phyloP scores from a whole-genome alignment of 2,329 filamentous ascomycete species.

The Aureobasidium zeae region DNA sequence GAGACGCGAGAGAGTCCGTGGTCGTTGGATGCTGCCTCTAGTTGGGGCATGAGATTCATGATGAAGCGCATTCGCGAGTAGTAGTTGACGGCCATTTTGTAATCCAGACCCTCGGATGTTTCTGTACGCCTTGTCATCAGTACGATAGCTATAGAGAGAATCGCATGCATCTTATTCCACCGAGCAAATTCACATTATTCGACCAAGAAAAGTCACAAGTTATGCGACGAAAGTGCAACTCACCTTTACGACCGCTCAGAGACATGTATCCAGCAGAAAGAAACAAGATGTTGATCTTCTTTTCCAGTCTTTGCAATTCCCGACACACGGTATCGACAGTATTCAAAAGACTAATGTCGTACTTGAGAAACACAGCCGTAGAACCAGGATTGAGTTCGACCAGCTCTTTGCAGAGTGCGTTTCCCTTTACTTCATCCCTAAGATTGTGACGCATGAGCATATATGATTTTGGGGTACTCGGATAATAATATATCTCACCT shows the following conservation, averaged over 20 bases:
- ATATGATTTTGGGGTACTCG: no score
- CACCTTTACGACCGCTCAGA: constrained; percentile 29
- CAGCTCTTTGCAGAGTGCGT: constrained; percentile 31
- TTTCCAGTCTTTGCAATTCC: constrained; percentile 43
- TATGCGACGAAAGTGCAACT: background rate
- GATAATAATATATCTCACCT: no score
- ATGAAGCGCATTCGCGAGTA: constrained; percentile 52
- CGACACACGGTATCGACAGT: constrained; percentile 37
- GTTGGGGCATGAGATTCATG: constrained; percentile 47
- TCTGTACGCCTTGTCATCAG: no score
- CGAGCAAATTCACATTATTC: no score
- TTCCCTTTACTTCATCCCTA: constrained; percentile 32
- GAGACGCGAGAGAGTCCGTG: constrained; percentile 44
- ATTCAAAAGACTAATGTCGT: constrained; percentile 33
- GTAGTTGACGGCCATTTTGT: constrained; percentile 43
- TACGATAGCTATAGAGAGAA: no score
- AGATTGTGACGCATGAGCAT: no score
- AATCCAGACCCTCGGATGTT: constrained; percentile 49
- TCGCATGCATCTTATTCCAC: no score
- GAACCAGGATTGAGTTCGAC: constrained; percentile 31
- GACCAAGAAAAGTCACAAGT: no score
- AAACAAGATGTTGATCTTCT: constrained; percentile 47
- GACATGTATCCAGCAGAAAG: constrained; percentile 43
- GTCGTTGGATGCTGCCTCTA: constrained; percentile 35
- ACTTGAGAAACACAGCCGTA: constrained; percentile 33